A percentile compares a stretch with the other conserved stretches of the same genome.
Conservation (phyloP, 257 asterid genomes). For the Verbascum thapsus region DNA sequence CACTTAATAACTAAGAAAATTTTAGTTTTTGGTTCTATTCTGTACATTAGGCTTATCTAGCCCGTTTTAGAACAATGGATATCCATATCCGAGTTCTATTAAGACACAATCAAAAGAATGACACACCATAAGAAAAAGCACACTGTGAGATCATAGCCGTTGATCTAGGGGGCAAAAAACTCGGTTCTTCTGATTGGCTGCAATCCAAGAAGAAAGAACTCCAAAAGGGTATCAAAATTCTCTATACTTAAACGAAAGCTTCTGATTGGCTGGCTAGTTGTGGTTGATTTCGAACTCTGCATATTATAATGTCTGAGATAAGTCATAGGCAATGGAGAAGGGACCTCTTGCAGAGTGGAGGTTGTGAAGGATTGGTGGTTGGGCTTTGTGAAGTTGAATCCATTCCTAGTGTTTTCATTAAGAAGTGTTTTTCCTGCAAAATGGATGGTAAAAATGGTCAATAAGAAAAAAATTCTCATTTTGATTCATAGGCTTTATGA, state of each 20-base stretch:
- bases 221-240: slow-evolving; percentile 40
- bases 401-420: slow-evolving; percentile 89
- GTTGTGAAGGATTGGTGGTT: slow-evolving; percentile 57
- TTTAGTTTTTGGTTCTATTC: slow-evolving; percentile 62
- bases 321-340: slow-evolving; percentile 93
- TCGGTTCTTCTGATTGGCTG: slow-evolving; percentile 65
- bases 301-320: slow-evolving; percentile 4
- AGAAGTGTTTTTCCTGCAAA: slow-evolving; percentile 94
- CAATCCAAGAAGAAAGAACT: slow-evolving; percentile 55
- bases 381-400: slow-evolving; percentile 57
- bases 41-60: slow-evolving; percentile 81
- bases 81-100: slow-evolving; percentile 60
- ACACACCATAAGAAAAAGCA: slow-evolving; percentile 45
- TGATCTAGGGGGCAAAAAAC: slow-evolving; percentile 65
- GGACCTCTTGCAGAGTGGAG: slow-evolving; percentile 96
- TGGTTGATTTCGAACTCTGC: slow-evolving; percentile 42
- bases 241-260: slow-evolving; percentile 42
- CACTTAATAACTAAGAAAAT: slow-evolving; percentile 53
- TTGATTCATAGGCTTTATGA: not conserved
- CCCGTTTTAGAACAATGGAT: slow-evolving; percentile 58
- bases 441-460: slow-evolving; percentile 16
- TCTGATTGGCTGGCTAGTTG: slow-evolving; percentile 33
- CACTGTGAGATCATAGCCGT: slow-evolving; percentile 51
- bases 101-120: slow-evolving; percentile 66
- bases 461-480: not conserved